These are phyloP conservation scores for Thelonectria olida DNA, from an alignment of 2,329 filamentous ascomycete species.

Conservation along the genomic window DNA sequence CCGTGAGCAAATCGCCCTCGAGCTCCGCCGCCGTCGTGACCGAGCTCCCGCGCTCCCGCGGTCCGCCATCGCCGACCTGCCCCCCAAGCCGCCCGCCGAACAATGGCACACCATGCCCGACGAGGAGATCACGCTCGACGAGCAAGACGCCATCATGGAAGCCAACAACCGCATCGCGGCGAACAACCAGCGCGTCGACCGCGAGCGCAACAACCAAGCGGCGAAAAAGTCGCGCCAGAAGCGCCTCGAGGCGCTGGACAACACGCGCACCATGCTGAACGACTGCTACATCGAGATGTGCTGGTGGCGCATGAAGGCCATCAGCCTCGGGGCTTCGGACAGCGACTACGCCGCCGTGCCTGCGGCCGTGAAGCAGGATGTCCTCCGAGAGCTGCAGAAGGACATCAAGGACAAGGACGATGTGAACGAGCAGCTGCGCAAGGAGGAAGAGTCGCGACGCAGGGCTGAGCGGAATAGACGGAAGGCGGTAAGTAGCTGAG, in stretches of 20 bases:
- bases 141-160: constrained; percentile 22
- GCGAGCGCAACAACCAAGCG: constrained; percentile 49
- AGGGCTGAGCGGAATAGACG: constrained; percentile 23
- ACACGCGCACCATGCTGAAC: constrained; percentile 35
- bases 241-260: constrained; percentile 40
- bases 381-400: constrained; percentile 30
- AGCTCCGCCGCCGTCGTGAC: constrained; percentile 29
- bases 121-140: constrained; percentile 19
- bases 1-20: constrained; percentile 25
- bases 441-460: constrained; percentile 32
- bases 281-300: constrained; percentile 36
- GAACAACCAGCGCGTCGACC: constrained; percentile 37
- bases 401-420: constrained; percentile 30
- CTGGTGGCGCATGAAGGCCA: constrained; percentile 41
- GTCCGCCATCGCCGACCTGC: constrained; percentile 36
- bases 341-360: constrained; percentile 34
- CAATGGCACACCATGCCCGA: constrained; percentile 29
- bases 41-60: constrained; percentile 42
- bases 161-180: constrained; percentile 41
- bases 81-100: constrained; percentile 37
- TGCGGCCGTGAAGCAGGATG: constrained; percentile 22
- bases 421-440: constrained; percentile 26
- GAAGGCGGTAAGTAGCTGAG: constrained; percentile 20
- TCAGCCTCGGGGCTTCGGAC: constrained; percentile 34
- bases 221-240: constrained; percentile 48